Evolutionary conservation across 371 early-diverging fungal species (phyloP).

Genomic region (Mortierella sp.): DNA sequence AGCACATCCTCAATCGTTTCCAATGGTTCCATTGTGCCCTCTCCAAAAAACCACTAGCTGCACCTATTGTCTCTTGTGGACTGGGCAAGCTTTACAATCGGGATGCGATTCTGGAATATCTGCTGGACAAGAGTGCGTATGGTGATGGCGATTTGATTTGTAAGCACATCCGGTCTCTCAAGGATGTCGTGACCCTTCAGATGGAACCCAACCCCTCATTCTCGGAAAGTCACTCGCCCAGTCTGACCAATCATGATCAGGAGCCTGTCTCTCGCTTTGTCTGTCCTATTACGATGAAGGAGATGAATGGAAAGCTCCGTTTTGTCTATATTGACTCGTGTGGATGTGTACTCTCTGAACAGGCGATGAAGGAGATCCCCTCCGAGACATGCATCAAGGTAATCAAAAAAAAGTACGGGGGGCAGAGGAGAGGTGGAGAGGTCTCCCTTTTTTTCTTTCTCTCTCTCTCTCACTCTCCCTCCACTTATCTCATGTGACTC

Average conservation of each 20-base stretch:
- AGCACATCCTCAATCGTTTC: conserved; percentile 71
- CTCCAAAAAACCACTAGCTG: conserved; percentile 83
- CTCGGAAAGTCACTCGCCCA: conserved; percentile 53
- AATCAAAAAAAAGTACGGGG: too few species aligned
- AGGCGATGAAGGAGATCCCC: conserved; percentile 83
- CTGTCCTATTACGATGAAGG: conserved; percentile 93
- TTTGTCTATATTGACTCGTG: conserved; percentile 85
- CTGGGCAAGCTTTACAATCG: conserved; percentile 95
- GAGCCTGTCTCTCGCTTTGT: conserved; percentile 72
- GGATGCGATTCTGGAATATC: conserved; percentile 85
- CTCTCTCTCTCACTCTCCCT: neutral
- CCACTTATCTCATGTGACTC: too few species aligned
- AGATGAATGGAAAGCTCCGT: conserved; percentile 91
- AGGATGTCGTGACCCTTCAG: conserved; percentile 83
- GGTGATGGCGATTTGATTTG: conserved; percentile 89
- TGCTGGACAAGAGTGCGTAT: conserved; percentile 79
- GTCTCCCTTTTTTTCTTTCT: too few species aligned
- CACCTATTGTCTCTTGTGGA: conserved; percentile 83
- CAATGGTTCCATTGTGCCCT: conserved; percentile 88
- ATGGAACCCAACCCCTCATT: conserved; percentile 79
- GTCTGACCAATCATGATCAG: conserved; percentile 56
- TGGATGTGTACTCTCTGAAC: conserved; percentile 91
- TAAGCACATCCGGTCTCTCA: conserved; percentile 75
- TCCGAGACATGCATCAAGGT: conserved; percentile 67
- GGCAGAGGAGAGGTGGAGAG: too few species aligned